A percentile compares a stretch with the other conserved stretches of the same genome.
phyloP scores from a whole-genome alignment of 2,329 filamentous ascomycete species.

The Colletotrichum theobromicola region DNA sequence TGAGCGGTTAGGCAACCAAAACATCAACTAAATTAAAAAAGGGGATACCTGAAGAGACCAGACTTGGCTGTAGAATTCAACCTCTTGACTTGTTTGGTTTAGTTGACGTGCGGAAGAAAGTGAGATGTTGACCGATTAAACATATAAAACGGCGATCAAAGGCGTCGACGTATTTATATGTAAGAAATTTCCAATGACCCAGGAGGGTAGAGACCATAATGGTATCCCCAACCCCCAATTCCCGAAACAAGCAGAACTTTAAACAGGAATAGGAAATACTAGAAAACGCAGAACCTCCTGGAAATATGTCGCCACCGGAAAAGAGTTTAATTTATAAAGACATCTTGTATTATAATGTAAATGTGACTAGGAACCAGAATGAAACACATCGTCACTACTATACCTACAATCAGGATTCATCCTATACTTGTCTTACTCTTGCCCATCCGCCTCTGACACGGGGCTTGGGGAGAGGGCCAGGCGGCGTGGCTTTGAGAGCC shows the following conservation, averaged over 20 bases:
- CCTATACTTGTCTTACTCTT: background rate
- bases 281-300: accelerated
- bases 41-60: background rate
- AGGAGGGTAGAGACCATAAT: background rate
- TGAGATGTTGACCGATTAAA: accelerated
- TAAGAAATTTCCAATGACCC: background rate
- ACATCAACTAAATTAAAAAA: accelerated
- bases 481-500: background rate
- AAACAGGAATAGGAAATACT: accelerated
- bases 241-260: background rate
- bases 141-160: background rate
- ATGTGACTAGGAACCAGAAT: background rate
- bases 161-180: background rate
- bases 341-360: background rate
- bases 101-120: background rate
- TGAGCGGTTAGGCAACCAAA: background rate
- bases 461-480: background rate
- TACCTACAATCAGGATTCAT: background rate
- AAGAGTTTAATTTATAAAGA: accelerated
- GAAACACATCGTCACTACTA: background rate
- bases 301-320: too few relatives aligned
- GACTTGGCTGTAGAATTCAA: background rate
- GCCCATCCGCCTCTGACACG: background rate
- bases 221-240: background rate
- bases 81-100: too few relatives aligned